These are phyloP conservation scores for Penicillium hesseltinei DNA, from an alignment of 2,329 filamentous ascomycete genomes.

Conservation along the genomic window DNA sequence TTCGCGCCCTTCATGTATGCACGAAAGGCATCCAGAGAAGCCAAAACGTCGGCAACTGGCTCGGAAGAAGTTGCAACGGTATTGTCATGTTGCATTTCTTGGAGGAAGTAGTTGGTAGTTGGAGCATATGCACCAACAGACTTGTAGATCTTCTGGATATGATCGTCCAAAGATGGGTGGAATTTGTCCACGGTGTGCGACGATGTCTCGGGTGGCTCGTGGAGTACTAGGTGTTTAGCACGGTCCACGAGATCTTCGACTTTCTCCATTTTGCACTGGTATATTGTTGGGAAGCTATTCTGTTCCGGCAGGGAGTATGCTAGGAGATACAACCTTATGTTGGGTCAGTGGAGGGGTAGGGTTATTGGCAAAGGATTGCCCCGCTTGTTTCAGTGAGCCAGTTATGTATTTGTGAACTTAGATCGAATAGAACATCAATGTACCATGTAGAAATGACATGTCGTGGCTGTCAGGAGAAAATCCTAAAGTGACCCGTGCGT, in stretches of 20 bases:
- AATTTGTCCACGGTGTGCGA: slow-evolving; percentile 23
- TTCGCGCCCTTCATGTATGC: slow-evolving; percentile 49
- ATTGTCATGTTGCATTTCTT: slow-evolving; percentile 23
- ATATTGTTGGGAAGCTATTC: not conserved
- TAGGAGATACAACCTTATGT: not conserved
- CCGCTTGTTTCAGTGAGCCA: not conserved
- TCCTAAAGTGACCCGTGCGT: slow-evolving; percentile 5
- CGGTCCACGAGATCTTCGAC: slow-evolving; percentile 21
- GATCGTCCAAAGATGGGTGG: slow-evolving; percentile 31
- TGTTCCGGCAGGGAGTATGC: not conserved
- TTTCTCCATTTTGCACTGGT: slow-evolving; percentile 15
- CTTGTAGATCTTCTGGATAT: slow-evolving; percentile 39
- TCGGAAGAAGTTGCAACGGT: not conserved
- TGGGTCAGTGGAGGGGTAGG: not conserved
- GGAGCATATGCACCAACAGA: slow-evolving; percentile 21
- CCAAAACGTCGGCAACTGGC: slow-evolving; percentile 18
- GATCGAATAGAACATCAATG: not conserved
- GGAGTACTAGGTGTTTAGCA: slow-evolving; percentile 19
- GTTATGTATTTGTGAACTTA: not conserved
- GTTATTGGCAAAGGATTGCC: not conserved
- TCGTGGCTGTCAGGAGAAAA: not conserved
- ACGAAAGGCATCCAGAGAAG: slow-evolving; percentile 46
- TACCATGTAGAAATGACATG: not conserved
- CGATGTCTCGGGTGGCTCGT: not conserved
- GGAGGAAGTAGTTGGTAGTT: slow-evolving; percentile 24